A percentile compares a stretch with the other conserved stretches of the same genome.
Evolutionary conservation across 2,329 filamentous ascomycete genomes (phyloP).

Genomic region (Monosporascus sp.): DNA sequence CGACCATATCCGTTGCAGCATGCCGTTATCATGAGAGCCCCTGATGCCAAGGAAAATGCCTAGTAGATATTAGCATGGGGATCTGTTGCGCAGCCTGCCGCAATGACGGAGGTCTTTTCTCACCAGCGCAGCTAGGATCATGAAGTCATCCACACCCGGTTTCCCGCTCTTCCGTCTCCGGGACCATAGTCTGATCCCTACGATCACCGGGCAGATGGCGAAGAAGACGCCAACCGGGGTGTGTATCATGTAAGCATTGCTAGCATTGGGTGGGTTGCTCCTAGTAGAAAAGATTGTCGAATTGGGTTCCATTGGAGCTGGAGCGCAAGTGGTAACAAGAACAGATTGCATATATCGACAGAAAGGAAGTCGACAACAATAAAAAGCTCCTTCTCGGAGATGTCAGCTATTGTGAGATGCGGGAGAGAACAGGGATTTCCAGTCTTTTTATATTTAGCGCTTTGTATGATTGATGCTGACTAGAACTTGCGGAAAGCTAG

Average conservation of each 20-base stretch:
- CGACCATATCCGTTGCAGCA: conserved; percentile 26
- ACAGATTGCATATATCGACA: neutral
- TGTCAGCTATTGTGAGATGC: neutral
- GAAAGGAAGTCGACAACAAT: neutral
- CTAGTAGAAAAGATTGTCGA: neutral
- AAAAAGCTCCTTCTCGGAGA: neutral
- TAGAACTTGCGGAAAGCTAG: no score
- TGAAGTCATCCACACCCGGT: conserved; percentile 24
- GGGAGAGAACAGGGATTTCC: neutral
- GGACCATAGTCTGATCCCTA: conserved; percentile 22
- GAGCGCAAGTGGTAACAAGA: neutral
- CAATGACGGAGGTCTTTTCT: neutral
- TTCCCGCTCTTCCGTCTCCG: conserved; percentile 17
- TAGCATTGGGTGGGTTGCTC: conserved; percentile 5
- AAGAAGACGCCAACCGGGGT: conserved; percentile 21
- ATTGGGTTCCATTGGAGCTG: neutral
- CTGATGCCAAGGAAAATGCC: conserved; percentile 20
- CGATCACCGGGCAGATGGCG: conserved; percentile 19
- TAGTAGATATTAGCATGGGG: conserved; percentile 7
- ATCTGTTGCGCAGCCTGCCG: neutral
- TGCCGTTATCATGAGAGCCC: conserved; percentile 19
- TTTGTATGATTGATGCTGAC: neutral
- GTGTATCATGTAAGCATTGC: conserved; percentile 17
- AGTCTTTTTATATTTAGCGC: no score
- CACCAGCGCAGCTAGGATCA: conserved; percentile 21